Base-by-base conservation (phyloP, 768 basidiomycete genomes). In the Russula brevipes region DNA sequence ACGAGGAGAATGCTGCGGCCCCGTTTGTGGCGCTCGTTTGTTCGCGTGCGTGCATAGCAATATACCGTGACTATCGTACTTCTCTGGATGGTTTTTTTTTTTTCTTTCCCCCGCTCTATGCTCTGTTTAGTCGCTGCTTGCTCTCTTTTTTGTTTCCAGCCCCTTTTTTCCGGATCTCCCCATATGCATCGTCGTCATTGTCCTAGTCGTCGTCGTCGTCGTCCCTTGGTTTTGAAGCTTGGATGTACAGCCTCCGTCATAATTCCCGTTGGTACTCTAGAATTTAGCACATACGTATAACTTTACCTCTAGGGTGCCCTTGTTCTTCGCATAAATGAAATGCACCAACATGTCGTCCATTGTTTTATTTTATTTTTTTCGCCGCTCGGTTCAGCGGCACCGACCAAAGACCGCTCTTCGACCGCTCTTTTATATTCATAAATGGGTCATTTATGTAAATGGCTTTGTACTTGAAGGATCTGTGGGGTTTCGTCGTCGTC, bases 221-320 rank as follows among this genome's bases (percentile, higher is more conserved):
- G 44, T 46, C 30, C 19, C 44, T 53, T 54, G 56, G 49, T 63
- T 63, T 45, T 42, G 12, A 19, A n/a, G 14, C 36, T 59, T 47
- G 62, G 51, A 47, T 63, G 62, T 63, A 63, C 52, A 63, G 36
- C 44, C 45, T 52, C 49, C 31, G 44, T 63, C 52, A 46, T 58
- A 58, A 59, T 63, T 58, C 12, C 45, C 14, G 31, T 42, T 16
- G 62, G 52, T 63, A 63, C 57, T 59, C 57, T 63, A 63, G 62
- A 58, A 59, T 16, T 30, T 49, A 53, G 31, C 41, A 57, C 61
- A 45, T 56, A 61, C 56, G 44, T 59, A 63, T 63, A 24, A 63
- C 51, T 42, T 53, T 38, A 58, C 50, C 50, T 57, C 50, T 53
- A 59, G 52, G 62, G 52, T n/a, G 57, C 57, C 57, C 6, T 17